Evolutionary conservation across 306 rosid species (phyloP).

Genomic region (Canavalia gladiata): DNA sequence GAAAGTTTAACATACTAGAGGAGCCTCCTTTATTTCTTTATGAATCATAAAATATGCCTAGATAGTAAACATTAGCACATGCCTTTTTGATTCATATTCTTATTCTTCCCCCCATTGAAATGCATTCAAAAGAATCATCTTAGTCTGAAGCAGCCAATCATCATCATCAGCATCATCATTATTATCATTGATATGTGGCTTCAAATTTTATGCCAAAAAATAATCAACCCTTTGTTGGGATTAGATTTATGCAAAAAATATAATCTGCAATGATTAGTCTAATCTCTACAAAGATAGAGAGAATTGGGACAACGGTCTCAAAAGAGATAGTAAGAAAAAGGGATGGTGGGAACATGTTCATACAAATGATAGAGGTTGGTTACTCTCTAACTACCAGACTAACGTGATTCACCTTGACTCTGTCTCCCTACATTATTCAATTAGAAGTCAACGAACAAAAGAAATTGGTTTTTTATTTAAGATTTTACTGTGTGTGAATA

Average conservation of each 20-base stretch:
- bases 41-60: constrained; percentile 39
- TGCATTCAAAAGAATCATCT: constrained; percentile 38
- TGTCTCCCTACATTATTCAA: constrained; percentile 64
- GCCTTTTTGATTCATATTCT: constrained; percentile 51
- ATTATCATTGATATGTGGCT: constrained; percentile 41
- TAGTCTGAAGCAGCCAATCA: constrained; percentile 40
- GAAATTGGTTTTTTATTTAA: constrained; percentile 31
- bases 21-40: constrained; percentile 5
- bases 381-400: constrained; percentile 61
- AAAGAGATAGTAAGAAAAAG: constrained; percentile 39
- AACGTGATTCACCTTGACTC: constrained; percentile 63
- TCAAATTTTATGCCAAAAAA: constrained; percentile 27
- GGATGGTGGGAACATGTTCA: constrained; percentile 52
- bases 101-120: constrained; percentile 39
- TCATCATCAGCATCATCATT: constrained; percentile 39
- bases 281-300: constrained; percentile 41
- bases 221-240: constrained; percentile 32
- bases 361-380: constrained; percentile 55
- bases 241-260: constrained; percentile 33
- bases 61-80: constrained; percentile 53
- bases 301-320: constrained; percentile 46
- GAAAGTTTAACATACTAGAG: no score
- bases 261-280: constrained; percentile 16
- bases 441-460: constrained; percentile 60
- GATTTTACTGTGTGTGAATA: constrained; percentile 42